These are phyloP conservation scores for Caryopteris hybrid DNA, from an alignment of 305 asterid species.

Conservation along the genomic window DNA sequence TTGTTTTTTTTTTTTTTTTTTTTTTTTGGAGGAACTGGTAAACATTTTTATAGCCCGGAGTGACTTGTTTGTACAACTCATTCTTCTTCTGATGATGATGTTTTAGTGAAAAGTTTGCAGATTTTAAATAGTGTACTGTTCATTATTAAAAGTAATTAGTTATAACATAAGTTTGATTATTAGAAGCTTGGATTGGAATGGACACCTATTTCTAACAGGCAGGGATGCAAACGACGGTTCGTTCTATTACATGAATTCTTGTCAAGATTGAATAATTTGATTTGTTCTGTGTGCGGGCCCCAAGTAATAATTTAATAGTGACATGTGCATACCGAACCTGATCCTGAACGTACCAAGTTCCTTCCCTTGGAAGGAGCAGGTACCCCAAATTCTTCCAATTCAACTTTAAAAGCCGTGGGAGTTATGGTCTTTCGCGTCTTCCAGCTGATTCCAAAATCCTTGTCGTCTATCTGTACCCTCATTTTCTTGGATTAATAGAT, in stretches of 20 bases:
- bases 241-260: too few species aligned
- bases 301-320: too few species aligned
- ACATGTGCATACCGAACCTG: too few species aligned
- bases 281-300: too few species aligned
- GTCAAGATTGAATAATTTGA: too few species aligned
- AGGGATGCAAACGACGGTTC: too few species aligned
- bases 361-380: too few species aligned
- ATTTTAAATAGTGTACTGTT: not conserved
- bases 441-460: not conserved
- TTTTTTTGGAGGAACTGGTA: not conserved
- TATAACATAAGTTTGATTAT: not conserved
- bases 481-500: too few species aligned
- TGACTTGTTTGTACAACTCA: not conserved
- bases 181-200: not conserved
- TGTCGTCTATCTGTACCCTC: not conserved
- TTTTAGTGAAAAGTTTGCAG: conserved; percentile 4
- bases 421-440: not conserved
- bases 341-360: too few species aligned
- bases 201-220: too few species aligned
- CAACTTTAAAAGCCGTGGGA: not conserved
- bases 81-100: not conserved
- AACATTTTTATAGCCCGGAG: not conserved
- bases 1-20: not conserved
- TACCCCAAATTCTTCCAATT: too few species aligned
- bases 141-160: not conserved